Base-by-base conservation (phyloP, 495 filamentous ascomycete species). In the Podospora conica region DNA sequence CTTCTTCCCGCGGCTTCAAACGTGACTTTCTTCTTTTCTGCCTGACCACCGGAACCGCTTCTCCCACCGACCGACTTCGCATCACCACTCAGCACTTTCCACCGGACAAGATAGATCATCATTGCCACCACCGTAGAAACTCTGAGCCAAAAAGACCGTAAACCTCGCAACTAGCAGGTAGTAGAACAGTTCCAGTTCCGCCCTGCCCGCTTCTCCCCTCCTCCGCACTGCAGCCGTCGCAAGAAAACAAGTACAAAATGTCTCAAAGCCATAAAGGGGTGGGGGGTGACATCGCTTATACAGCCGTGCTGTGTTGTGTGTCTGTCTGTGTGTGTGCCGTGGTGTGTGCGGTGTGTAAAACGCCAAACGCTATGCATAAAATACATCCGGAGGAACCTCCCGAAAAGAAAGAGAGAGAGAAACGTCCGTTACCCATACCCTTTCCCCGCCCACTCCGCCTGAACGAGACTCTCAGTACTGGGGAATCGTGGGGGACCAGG, bases 361-460 rank as follows among this genome's bases (percentile, higher is more conserved):
- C 63, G 63, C 63, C 63, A 65, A 65, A 65, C 63, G 63, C 63
- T 65, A 65, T 65, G 63, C 63, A 65, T 24, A 48, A 48, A 48
- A 48, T 48, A 48, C n/a, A 57, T 27, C 54, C 12, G n/a, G 18
- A n/a, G 22, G 20, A n/a, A n/a, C n/a, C 62, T 48, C 21, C 9
- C 11, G 25, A 53, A 48, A 18, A 28, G 20, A n/a, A n/a, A n/a
- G n/a, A n/a, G n/a, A n/a, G 9, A 20, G 23, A 48, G 40, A 48
- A 48, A 18, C 40, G 40, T 48, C 5, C 40, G n/a, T 18, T 18
- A 40, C 1, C 63, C n/a, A n/a, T n/a, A n/a, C n/a, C n/a, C n/a
- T n/a, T n/a, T n/a, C n/a, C 54, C 21, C 20, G 12, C 54, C 29
- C 18, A 27, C 23, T 57, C 23, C 0, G 3, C 20, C 21, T 10